A percentile compares a stretch with the other conserved stretches of the same genome.
phyloP scores from a whole-genome alignment of 1,284 basidiomycete genomes.

The Moesziomyces sp. region DNA sequence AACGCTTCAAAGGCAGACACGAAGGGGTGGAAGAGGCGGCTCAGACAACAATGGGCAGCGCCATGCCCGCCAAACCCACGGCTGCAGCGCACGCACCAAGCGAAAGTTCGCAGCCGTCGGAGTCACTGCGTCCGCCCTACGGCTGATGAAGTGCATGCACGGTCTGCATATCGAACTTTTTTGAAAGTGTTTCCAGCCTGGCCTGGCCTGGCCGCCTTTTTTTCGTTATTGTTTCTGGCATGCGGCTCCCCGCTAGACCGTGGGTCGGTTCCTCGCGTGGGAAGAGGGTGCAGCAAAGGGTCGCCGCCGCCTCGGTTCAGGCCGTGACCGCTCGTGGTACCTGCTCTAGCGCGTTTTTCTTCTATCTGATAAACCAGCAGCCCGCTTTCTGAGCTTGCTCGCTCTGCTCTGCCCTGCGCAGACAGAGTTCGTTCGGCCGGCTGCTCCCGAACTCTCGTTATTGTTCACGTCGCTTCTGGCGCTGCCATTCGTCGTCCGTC shows the following conservation, averaged over 20 bases:
- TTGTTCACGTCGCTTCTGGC: not conserved
- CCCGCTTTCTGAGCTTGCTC: not conserved
- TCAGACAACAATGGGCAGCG: not conserved
- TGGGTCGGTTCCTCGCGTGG: not conserved
- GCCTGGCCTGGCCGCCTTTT: conserved; percentile 9
- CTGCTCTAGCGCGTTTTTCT: conserved; percentile 7
- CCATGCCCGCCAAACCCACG: conserved; percentile 18
- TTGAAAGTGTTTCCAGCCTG: not conserved
- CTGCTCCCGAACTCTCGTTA: not conserved
- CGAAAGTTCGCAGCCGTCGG: conserved; percentile 5
- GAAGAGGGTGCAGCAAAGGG: not conserved
- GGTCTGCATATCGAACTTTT: conserved; percentile 19
- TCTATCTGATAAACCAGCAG: conserved; percentile 24
- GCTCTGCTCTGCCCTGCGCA: not conserved
- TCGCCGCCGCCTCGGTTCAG: conserved; percentile 4
- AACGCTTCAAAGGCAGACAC: too few relatives aligned
- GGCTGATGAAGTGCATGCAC: conserved; percentile 4
- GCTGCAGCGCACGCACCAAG: not conserved
- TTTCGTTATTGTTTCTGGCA: conserved; percentile 1
- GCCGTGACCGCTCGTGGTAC: not conserved
- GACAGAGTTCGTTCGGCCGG: not conserved
- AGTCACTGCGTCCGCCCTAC: not conserved
- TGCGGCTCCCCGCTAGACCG: conserved; percentile 6
- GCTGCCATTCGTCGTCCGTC: too few relatives aligned
- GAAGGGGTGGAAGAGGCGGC: too few relatives aligned